Percentiles rank a stretch among this genome's conserved stretches.
These are phyloP conservation scores for Neospora caninum DNA, from an alignment of 169 alveolate species.

Conservation along the genomic window DNA sequence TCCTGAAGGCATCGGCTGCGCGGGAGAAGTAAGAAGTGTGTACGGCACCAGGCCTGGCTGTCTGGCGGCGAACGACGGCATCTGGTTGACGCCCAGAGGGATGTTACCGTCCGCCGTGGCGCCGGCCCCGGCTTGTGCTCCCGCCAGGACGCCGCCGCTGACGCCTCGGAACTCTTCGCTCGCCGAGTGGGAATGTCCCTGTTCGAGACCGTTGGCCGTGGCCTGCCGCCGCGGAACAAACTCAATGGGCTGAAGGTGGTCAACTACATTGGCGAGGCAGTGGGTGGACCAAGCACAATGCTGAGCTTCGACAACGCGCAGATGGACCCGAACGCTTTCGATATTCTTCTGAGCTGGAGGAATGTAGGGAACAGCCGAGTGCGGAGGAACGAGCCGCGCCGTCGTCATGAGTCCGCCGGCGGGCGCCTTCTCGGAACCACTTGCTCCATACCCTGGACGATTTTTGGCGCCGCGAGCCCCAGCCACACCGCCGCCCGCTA, in stretches of 20 bases:
- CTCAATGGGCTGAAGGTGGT: conserved; percentile 51
- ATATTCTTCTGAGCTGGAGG: conserved; percentile 62
- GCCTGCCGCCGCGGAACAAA: conserved; percentile 48
- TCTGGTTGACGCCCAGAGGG: background rate
- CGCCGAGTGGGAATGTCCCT: background rate
- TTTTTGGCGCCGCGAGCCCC: background rate
- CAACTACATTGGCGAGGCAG: conserved; percentile 54
- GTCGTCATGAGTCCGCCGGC: background rate
- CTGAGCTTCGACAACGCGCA: conserved; percentile 56
- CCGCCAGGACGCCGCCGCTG: background rate
- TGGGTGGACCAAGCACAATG: conserved; percentile 61
- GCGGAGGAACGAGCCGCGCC: conserved; percentile 45
- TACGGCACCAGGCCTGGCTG: background rate
- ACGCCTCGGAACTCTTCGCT: conserved; percentile 6
- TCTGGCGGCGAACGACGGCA: background rate
- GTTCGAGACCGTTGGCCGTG: background rate
- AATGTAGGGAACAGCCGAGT: conserved; percentile 52
- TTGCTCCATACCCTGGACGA: background rate
- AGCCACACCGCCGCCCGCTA: background rate
- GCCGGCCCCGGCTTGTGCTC: background rate
- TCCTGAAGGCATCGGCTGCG: background rate
- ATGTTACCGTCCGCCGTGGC: background rate
- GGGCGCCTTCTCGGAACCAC: background rate
- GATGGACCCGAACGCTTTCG: conserved; percentile 48
- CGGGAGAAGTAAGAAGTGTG: background rate